phyloP scores from a whole-genome alignment of 768 basidiomycete genomes.

The Leccinellum rugosiceps region DNA sequence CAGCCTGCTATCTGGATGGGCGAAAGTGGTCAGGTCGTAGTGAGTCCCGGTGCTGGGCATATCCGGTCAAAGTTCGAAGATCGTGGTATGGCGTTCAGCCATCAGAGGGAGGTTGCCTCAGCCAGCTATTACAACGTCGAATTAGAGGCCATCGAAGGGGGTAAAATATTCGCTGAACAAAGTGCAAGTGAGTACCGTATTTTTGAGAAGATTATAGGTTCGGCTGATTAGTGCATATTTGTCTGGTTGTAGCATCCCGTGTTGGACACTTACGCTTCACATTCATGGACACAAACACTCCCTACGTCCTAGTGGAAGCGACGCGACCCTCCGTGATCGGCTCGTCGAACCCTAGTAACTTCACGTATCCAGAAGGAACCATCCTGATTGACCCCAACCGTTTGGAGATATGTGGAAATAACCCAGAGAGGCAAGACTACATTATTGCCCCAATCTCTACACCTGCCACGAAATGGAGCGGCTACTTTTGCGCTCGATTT shows the following conservation, averaged over 20 bases:
- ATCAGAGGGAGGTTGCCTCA: constrained; percentile 51
- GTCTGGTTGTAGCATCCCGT: constrained; percentile 53
- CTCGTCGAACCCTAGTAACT: constrained; percentile 42
- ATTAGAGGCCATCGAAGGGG: constrained; percentile 50
- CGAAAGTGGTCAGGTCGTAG: constrained; percentile 61
- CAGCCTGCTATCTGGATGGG: constrained; percentile 93
- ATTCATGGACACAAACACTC: constrained; percentile 43
- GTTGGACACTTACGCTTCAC: constrained; percentile 74
- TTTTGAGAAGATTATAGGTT: background rate
- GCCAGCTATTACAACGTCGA: constrained; percentile 57
- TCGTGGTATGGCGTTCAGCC: constrained; percentile 52
- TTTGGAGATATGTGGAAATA: constrained; percentile 59
- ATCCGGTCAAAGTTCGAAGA: constrained; percentile 55
- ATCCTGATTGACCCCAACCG: constrained; percentile 41
- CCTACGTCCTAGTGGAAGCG: constrained; percentile 66
- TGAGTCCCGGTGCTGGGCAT: constrained; percentile 54
- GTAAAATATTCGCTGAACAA: constrained; percentile 54
- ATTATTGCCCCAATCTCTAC: constrained; percentile 59
- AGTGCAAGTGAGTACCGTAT: constrained; percentile 50
- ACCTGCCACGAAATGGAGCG: constrained; percentile 36
- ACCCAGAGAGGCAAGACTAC: constrained; percentile 66
- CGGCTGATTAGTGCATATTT: constrained; percentile 1
- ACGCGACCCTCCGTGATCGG: constrained; percentile 61
- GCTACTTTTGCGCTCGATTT: constrained; percentile 60
- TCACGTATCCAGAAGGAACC: constrained; percentile 53